Evolutionary conservation across 805 yeast species (phyloP).

Genomic region (Vanderwaltozyma polyspora): DNA sequence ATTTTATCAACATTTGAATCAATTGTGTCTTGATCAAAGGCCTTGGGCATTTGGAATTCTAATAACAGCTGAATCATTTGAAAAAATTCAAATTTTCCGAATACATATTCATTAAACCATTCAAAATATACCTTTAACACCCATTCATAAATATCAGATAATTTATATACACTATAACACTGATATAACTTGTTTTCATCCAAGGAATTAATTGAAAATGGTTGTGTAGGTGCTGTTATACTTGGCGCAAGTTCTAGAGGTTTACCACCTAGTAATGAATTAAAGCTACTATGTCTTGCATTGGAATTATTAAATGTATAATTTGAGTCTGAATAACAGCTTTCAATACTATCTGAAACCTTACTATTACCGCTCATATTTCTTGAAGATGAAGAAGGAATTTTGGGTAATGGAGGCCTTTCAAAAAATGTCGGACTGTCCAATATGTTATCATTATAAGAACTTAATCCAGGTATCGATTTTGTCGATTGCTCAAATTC

Average conservation of each 20-base stretch:
- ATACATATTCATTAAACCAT: constrained; percentile 43
- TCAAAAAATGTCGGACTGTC: constrained; percentile 6
- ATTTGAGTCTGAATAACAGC: constrained; percentile 25
- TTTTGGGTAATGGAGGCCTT: constrained; percentile 13
- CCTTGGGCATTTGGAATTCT: constrained; percentile 39
- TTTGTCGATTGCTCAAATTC: background rate
- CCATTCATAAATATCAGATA: constrained; percentile 45
- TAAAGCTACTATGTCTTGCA: constrained; percentile 24
- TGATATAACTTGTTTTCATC: constrained; percentile 38
- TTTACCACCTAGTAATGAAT: constrained; percentile 23
- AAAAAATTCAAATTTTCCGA: constrained; percentile 42
- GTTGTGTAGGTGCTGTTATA: constrained; percentile 40
- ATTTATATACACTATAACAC: constrained; percentile 36
- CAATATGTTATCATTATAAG: background rate
- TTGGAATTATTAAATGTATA: constrained; percentile 25
- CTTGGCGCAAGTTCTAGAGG: constrained; percentile 26
- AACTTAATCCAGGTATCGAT: background rate
- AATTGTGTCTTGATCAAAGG: constrained; percentile 40
- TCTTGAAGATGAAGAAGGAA: constrained; percentile 8
- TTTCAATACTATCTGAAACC: constrained; percentile 23
- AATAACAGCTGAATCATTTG: constrained; percentile 41
- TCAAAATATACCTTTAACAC: constrained; percentile 34
- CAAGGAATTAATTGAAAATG: constrained; percentile 42
- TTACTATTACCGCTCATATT: constrained; percentile 16
- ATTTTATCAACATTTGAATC: constrained; percentile 39